Conservation (phyloP, 306 rosid species). For the Clitoria ternatea region DNA sequence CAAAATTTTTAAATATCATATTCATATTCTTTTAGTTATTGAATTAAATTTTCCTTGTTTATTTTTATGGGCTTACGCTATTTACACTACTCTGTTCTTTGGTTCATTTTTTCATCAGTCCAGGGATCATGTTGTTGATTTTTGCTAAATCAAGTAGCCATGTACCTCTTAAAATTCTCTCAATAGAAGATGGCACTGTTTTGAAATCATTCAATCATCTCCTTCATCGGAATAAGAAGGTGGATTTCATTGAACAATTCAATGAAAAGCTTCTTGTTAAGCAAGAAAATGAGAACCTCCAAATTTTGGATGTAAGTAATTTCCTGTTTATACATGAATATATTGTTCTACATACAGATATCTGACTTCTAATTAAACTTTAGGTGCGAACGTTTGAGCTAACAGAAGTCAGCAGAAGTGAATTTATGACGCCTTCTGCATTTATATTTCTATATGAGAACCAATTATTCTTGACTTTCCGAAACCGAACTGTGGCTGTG, state of each 20-base stretch:
- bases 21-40: not conserved
- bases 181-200: conserved; percentile 96
- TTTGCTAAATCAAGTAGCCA: conserved; percentile 76
- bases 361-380: conserved; percentile 26
- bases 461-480: conserved; percentile 82
- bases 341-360: not conserved
- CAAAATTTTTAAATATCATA: not conserved
- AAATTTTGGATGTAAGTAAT: conserved; percentile 84
- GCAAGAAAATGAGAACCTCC: conserved; percentile 96
- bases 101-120: conserved; percentile 49
- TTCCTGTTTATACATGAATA: not conserved
- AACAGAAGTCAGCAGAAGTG: conserved; percentile 79
- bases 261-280: conserved; percentile 97
- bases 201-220: conserved; percentile 92
- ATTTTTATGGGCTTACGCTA: not conserved
- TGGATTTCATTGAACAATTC: conserved; percentile 95
- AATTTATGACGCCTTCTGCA: conserved; percentile 95
- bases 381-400: conserved; percentile 87
- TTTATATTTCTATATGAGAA: conserved; percentile 91
- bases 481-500: conserved; percentile 90
- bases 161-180: conserved; percentile 89
- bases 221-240: conserved; percentile 93
- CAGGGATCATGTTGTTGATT: conserved; percentile 91
- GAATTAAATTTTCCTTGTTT: not conserved
- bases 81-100: conserved; percentile 6